Evolutionary conservation across 495 filamentous ascomycete genomes (phyloP).

Genomic region (Talaromyces thailandensis): DNA sequence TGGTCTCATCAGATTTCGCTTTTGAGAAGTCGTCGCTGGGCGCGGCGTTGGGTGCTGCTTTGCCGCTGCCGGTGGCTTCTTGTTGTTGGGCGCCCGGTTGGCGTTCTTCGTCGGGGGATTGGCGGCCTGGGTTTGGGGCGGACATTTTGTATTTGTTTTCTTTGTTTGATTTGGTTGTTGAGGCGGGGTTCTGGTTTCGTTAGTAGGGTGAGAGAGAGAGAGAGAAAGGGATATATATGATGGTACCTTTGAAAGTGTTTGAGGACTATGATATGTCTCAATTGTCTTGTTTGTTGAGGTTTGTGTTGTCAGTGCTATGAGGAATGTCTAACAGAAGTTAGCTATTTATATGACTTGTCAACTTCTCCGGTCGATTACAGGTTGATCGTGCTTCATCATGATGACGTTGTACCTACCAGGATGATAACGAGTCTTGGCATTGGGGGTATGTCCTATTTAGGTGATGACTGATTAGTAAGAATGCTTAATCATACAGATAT

Average conservation of each 20-base stretch:
- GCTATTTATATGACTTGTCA: background rate
- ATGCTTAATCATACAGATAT: background rate
- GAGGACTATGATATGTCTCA: background rate
- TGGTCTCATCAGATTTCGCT: conserved; percentile 26
- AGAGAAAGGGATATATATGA: background rate
- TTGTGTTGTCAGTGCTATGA: background rate
- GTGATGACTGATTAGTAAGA: background rate
- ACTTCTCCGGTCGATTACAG: background rate
- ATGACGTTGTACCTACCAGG: background rate
- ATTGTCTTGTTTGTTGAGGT: background rate
- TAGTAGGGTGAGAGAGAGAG: background rate
- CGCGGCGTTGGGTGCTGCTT: conserved; percentile 33
- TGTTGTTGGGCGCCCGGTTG: conserved; percentile 57
- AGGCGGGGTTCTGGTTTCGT: background rate
- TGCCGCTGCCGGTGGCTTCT: conserved; percentile 46
- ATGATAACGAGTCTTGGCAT: conserved; percentile 1
- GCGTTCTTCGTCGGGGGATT: conserved; percentile 71
- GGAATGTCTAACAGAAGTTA: background rate
- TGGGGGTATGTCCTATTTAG: background rate
- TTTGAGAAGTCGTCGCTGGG: conserved; percentile 26
- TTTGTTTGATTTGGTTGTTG: background rate
- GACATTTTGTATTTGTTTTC: conserved; percentile 21
- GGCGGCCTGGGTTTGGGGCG: conserved; percentile 51
- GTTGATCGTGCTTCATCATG: background rate
- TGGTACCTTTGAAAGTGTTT: background rate